Evolutionary conservation across 306 rosid genomes (phyloP), one percentile per base, ranked within the genome.

Genomic region (Acmispon strigosus): DNA sequence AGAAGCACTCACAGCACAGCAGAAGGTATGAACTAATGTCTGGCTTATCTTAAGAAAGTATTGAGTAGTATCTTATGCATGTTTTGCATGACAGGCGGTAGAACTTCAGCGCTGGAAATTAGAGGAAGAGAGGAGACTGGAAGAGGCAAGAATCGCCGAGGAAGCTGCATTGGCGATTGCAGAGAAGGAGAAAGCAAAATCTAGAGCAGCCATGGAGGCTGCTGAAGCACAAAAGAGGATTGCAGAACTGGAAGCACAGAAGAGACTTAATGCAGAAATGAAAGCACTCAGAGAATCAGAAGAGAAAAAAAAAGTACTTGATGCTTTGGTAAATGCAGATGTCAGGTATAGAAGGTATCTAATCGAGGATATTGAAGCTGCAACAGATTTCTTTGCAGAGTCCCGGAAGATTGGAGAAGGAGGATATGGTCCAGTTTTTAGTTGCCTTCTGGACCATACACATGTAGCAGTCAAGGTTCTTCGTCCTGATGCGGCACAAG

Each of bases 401-500:
- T 82, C 92, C 24, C 84, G 80, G 39, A 91, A 82, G 85, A 91
- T 94, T 66, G 99, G 99, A 66, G 99, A 94, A 89, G 99, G 99
- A 1, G 99, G 99, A 18, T 94, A 91, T 66, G 99, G 99, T 51
- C 99, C 99, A 0, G 99, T 94, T 6, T 94, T 81, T 60, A 84
- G 84, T 71, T 84, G 97, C 64, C 29, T 65, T 82, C 78, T 94
- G 15, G 99, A 94, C 57, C 96, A 94, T 69, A 94, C 99, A 47
- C 85, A 87, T 19, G 99, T 86, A 19, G 99, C 97, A 1, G 85
- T 94, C n/a, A 94, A 94, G 81, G 96, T 91, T 86, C 87, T 94
- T 19, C 96, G 99, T 42, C 99, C 99, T 0, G 99, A 94, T 76
- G 99, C 99, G 8, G 86, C 92, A 62, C 99, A 91, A 80, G 99